Conservation (phyloP, 805 yeast genomes). For the Cyberlindnera maclurae region DNA sequence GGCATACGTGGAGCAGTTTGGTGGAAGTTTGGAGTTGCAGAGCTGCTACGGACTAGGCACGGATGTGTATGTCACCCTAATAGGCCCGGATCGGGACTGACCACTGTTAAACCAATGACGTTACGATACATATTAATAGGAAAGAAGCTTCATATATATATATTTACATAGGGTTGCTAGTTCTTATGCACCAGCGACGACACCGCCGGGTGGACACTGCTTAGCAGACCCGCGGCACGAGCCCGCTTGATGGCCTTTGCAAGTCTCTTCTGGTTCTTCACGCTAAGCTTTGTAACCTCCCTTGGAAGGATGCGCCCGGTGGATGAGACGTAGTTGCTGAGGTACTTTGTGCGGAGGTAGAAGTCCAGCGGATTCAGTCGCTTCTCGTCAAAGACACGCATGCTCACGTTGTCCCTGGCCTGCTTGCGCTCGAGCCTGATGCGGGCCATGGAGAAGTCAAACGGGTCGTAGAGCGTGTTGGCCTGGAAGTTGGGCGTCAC, state of each 20-base stretch:
- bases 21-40: conserved; percentile 63
- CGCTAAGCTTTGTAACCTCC: conserved; percentile 59
- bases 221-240: conserved; percentile 71
- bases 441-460: conserved; percentile 64
- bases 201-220: conserved; percentile 46
- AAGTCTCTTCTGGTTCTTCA: conserved; percentile 60
- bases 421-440: conserved; percentile 41
- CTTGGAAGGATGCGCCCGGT: conserved; percentile 77
- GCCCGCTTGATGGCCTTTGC: conserved; percentile 76
- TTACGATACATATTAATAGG: neutral
- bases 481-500: conserved; percentile 29
- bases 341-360: conserved; percentile 63
- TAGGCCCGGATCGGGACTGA: conserved; percentile 22
- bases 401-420: conserved; percentile 16
- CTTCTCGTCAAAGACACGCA: conserved; percentile 31
- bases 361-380: conserved; percentile 63
- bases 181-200: conserved; percentile 13
- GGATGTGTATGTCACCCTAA: conserved; percentile 55
- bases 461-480: conserved; percentile 67
- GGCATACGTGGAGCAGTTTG: conserved; percentile 67
- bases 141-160: neutral
- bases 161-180: conserved; percentile 1
- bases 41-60: conserved; percentile 75
- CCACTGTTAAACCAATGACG: conserved; percentile 4
- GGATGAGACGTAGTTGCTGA: conserved; percentile 57